Percentiles rank a stretch among this genome's conserved stretches.
These are phyloP conservation scores for Chaetomidium leptoderma DNA, from an alignment of 495 filamentous ascomycete genomes.

Conservation along the genomic window DNA sequence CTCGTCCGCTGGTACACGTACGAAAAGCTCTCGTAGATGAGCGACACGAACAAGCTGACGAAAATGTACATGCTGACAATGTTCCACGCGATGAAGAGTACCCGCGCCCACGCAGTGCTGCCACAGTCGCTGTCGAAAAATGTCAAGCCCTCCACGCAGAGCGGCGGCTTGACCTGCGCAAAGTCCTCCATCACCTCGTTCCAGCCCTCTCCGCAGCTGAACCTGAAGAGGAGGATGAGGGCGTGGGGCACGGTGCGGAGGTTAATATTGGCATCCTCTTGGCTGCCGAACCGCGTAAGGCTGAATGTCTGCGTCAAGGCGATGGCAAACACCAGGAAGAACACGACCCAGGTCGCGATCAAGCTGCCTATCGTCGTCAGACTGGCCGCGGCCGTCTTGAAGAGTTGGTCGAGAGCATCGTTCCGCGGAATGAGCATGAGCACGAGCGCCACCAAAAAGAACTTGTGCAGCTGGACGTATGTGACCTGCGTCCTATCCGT, in stretches of 20 bases:
- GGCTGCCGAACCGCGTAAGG: slow-evolving; percentile 75
- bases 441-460: slow-evolving; percentile 86
- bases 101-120: slow-evolving; percentile 77
- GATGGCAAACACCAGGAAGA: slow-evolving; percentile 95
- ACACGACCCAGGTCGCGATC: slow-evolving; percentile 91
- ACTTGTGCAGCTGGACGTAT: slow-evolving; percentile 79
- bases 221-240: slow-evolving; percentile 87
- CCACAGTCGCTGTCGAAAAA: slow-evolving; percentile 93
- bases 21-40: slow-evolving; percentile 99
- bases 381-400: slow-evolving; percentile 98
- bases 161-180: slow-evolving; percentile 68
- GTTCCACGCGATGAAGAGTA: slow-evolving; percentile 94
- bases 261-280: slow-evolving; percentile 79
- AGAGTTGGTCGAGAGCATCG: slow-evolving; percentile 95
- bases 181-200: slow-evolving; percentile 96
- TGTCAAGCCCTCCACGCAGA: slow-evolving; percentile 61
- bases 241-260: slow-evolving; percentile 91
- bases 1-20: slow-evolving; percentile 98
- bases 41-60: slow-evolving; percentile 93
- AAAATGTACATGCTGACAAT: slow-evolving; percentile 99
- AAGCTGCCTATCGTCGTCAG: slow-evolving; percentile 86
- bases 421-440: slow-evolving; percentile 93
- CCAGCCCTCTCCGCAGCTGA: slow-evolving; percentile 92
- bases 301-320: slow-evolving; percentile 96
- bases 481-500: slow-evolving; percentile 51